Base-by-base conservation (phyloP, 208 protist species). In the Acanthamoeba castellanii region DNA sequence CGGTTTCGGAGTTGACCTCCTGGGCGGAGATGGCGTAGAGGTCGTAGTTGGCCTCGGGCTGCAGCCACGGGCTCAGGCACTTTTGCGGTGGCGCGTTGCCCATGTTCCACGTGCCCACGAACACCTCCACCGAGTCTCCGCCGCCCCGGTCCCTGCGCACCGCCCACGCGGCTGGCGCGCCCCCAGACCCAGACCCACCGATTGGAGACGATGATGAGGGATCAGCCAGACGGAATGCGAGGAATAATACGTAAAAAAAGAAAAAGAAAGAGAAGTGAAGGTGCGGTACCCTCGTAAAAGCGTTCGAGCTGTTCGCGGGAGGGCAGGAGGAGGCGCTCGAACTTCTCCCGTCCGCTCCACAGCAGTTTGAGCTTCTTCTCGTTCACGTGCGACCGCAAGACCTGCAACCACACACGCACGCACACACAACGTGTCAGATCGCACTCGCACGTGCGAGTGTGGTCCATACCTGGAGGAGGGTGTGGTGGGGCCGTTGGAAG, bases 71-170 rank as follows among this genome's bases (percentile, higher is more conserved):
- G 45, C 47, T 7, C 55, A 94, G 18, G 16, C 74, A 94, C 14
- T 18, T n/a, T 4, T 72, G 74, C 25, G 92, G 92, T 13, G 92
- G 50, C 32, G 92, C 92, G n/a, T 94, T 47, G 32, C 90, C 90
- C 30, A 94, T 25, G 42, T 94, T 94, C 90, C 90, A 94, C 45
- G 85, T 94, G 30, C 90, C 90, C 52, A 94, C 82, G 50, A 81
- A 94, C 20, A 94, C 34, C 3, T 4, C 6, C 55, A 22, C 16
- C 55, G 8, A 4, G 13, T 61, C 37, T 3, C 25, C 42, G 32
- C 32, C 25, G 2, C 6, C 22, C 42, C 18, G 9, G 2, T 37
- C 37, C 20, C 18, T 16, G 25, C 72, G 72, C 42, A 81, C 5
- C 11, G 25, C 72, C 81, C 81, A 88, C 5, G 45, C 11, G 13